Percentiles rank a stretch among this genome's conserved stretches.
Evolutionary conservation across 2,329 filamentous ascomycete genomes (phyloP).

Genomic region (Penicillium sp.): DNA sequence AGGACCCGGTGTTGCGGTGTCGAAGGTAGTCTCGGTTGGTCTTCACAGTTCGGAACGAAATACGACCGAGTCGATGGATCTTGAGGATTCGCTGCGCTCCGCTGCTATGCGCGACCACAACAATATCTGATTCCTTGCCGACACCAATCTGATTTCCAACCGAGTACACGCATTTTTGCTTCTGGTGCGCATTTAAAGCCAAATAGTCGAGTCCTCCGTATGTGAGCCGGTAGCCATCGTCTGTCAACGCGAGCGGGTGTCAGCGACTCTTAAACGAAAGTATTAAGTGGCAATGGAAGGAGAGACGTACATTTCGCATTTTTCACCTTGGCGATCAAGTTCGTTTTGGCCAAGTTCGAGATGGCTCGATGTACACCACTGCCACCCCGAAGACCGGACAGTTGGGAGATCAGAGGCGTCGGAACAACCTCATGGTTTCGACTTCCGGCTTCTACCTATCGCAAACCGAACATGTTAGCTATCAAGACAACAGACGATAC

Average conservation of each 20-base stretch:
- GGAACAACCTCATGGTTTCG: slow-evolving; percentile 98
- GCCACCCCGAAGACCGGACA: slow-evolving; percentile 77
- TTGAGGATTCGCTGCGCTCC: slow-evolving; percentile 85
- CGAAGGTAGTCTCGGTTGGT: slow-evolving; percentile 93
- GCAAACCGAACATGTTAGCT: not conserved
- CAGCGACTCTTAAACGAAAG: slow-evolving; percentile 2
- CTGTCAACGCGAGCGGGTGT: slow-evolving; percentile 34
- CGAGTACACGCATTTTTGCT: slow-evolving; percentile 80
- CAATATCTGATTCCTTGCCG: slow-evolving; percentile 97
- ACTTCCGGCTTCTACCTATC: slow-evolving; percentile 86
- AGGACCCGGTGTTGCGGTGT: slow-evolving; percentile 77
- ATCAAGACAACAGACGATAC: slow-evolving; percentile 9
- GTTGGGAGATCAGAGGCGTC: slow-evolving; percentile 81
- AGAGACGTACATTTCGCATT: slow-evolving; percentile 76
- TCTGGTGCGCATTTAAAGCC: slow-evolving; percentile 87
- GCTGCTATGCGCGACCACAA: slow-evolving; percentile 81
- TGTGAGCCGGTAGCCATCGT: slow-evolving; percentile 94
- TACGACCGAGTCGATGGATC: slow-evolving; percentile 92
- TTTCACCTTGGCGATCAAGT: slow-evolving; percentile 88
- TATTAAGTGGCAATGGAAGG: not conserved
- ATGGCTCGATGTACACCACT: slow-evolving; percentile 85
- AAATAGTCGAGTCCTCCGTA: slow-evolving; percentile 98
- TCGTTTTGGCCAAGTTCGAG: slow-evolving; percentile 86
- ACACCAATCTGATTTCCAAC: slow-evolving; percentile 94
- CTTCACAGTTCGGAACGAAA: slow-evolving; percentile 96